Evolutionary conservation across 345 rosid genomes (phyloP).

Genomic region (Microthlaspi erraticum): DNA sequence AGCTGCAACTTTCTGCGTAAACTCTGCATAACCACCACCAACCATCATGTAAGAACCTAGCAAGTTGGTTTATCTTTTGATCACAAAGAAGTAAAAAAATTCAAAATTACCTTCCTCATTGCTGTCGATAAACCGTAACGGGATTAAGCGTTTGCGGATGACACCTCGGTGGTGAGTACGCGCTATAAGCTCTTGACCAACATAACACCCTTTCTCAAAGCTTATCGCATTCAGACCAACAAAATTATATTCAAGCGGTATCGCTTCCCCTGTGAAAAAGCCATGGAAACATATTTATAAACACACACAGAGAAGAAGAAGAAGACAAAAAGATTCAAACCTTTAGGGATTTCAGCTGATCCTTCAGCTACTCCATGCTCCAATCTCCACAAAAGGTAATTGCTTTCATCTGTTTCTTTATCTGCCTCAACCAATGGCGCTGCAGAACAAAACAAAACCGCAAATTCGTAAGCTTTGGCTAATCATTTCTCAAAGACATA

Average conservation of each 20-base stretch:
- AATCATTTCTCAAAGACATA: no score
- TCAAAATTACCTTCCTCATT: conserved; percentile 57
- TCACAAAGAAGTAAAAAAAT: background rate
- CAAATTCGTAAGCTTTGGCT: conserved; percentile 20
- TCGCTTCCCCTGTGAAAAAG: conserved; percentile 76
- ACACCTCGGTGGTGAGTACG: conserved; percentile 92
- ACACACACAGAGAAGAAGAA: background rate
- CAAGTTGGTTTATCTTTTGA: conserved; percentile 1
- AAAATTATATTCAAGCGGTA: conserved; percentile 88
- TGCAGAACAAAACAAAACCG: conserved; percentile 38
- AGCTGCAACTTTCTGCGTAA: conserved; percentile 58
- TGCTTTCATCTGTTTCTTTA: conserved; percentile 76
- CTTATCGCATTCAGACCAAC: conserved; percentile 88
- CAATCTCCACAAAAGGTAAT: conserved; percentile 72
- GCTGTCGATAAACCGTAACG: conserved; percentile 62
- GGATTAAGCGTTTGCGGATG: conserved; percentile 81
- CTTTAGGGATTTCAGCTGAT: conserved; percentile 84
- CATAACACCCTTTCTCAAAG: conserved; percentile 94
- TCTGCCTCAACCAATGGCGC: conserved; percentile 86
- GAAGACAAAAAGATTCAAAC: conserved; percentile 45
- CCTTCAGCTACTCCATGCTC: conserved; percentile 94
- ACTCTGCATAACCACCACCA: conserved; percentile 49
- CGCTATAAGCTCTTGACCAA: conserved; percentile 95
- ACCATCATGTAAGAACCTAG: background rate
- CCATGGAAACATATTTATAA: background rate